Evolutionary conservation across 352 stramenopile species (phyloP), one percentile per base, ranked within the genome.

Genomic region (Phytophthora litchii): DNA sequence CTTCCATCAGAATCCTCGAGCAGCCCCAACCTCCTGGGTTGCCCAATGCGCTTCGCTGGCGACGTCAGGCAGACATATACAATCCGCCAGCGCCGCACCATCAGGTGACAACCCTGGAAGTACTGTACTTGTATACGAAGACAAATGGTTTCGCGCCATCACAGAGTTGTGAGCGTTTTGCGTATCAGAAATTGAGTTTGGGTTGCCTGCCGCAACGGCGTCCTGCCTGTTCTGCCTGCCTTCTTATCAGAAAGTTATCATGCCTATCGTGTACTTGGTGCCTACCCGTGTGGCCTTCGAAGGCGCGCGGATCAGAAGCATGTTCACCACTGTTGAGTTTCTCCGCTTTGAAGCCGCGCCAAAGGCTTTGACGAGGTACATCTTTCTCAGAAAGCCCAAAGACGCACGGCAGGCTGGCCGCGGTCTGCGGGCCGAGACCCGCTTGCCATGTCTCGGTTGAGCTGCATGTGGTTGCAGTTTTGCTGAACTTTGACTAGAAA

Each of bases 141-240:
- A 31, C 60, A 69, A 59, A 19, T 63, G 52, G 59, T 42, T 19
- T 32, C 34, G 37, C 34, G 54, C 47, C 60, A 69, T 69, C 59
- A 62, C 59, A 32, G 34, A 49, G 6, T 21, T 4, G 45, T 63
- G 54, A 63, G 36, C 54, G 35, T 38, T 23, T 4, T n/a, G 10
- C 50, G 37, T 34, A 45, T 54, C 54, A 55, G 54, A 49, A 48
- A 25, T 35, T 31, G 43, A n/a, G 14, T 23, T 8, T 48, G 42
- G 21, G 42, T 43, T 43, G 13, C 1, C 27, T n/a, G 42, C 42
- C 23, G 43, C 27, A 36, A 20, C 20, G 3, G 7, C 29, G 29
- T 11, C 29, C 52, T 51, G 52, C 41, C 52, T 51, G 36, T 47
- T 55, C 35, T 48, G 43, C n/a, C 3, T 27, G 5, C 23, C 19